Base-by-base conservation (phyloP, 345 rosid species). In the Citrus unshiu region DNA sequence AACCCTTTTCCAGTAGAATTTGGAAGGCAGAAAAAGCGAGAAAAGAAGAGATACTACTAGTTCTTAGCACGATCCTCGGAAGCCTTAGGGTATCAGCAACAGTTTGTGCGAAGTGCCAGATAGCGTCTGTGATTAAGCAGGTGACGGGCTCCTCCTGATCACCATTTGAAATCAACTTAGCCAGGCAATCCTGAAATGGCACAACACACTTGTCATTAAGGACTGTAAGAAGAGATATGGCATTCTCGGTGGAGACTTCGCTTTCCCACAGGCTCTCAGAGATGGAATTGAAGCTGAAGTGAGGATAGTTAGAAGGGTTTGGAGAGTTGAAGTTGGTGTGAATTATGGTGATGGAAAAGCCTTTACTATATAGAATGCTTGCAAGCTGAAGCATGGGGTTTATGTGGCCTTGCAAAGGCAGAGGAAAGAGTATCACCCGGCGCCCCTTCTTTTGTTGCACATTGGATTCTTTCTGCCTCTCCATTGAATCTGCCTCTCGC, bases 341-440 rank as follows among this genome's bases (percentile, higher is more conserved):
- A 77, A 89, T 78, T 21, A 90, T 71, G 49, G 87, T 77, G 68
- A 92, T 80, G 80, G 89, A 84, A 82, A 92, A 89, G 68, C 92
- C 92, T 81, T 77, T 87, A 69, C 80, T 67, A 72, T 86, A 84
- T 49, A 92, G 86, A 71, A 90, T 87, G 77, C 72, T 78, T 9
- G 91, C 92, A 10, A 92, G 90, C 43, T 92, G 89, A 46, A 90
- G 84, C 91, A 92, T 88, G 4, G 94, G 90, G 68, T 81, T 88
- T 8, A 88, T 72, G 81, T 91, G 97, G 72, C 93, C 94, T 49
- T 89, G 86, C 30, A 90, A 82, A 39, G 93, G 97, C 49, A 85
- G 3, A 3, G 93, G 91, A 60, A 90, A 89, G 64, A 92, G 84
- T 25, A 90, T 46, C 43, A 92, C 61, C 43, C 79, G 75, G 34